Evolutionary conservation across 2,329 filamentous ascomycete genomes (phyloP).

Genomic region (Sphaerulina musiva): DNA sequence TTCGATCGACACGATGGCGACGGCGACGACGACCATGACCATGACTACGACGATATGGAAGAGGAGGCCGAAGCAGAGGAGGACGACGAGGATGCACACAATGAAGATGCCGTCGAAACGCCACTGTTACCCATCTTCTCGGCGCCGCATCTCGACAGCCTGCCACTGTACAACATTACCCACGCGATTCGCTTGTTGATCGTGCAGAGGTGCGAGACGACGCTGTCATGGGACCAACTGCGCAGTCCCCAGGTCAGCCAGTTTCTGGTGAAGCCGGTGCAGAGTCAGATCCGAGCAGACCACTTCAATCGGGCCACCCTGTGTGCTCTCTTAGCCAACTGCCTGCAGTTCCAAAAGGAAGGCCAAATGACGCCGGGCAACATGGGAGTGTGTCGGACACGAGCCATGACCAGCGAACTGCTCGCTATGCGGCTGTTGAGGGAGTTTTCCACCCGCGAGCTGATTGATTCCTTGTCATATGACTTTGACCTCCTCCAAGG

Average conservation of each 20-base stretch:
- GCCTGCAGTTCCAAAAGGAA: constrained; percentile 87
- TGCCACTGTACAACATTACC: constrained; percentile 85
- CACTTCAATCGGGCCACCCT: constrained; percentile 82
- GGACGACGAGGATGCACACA: constrained; percentile 40
- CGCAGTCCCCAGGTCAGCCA: constrained; percentile 93
- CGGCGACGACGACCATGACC: constrained; percentile 21
- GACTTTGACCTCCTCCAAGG: constrained; percentile 92
- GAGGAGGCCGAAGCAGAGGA: constrained; percentile 28
- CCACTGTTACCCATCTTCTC: constrained; percentile 72
- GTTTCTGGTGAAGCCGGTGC: constrained; percentile 91
- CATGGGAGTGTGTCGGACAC: constrained; percentile 73
- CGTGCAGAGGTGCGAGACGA: constrained; percentile 79
- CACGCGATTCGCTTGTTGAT: constrained; percentile 84
- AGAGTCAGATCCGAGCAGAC: constrained; percentile 73
- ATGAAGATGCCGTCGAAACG: constrained; percentile 42
- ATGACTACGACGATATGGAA: constrained; percentile 32
- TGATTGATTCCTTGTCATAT: constrained; percentile 91
- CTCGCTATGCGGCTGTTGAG: constrained; percentile 82
- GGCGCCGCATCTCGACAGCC: constrained; percentile 67
- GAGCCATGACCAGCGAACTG: constrained; percentile 83
- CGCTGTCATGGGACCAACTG: constrained; percentile 88
- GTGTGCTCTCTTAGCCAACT: constrained; percentile 89
- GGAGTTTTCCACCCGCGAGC: constrained; percentile 80
- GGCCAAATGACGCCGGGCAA: constrained; percentile 74
- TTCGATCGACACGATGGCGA: constrained; percentile 19